A percentile compares a stretch with the other conserved stretches of the same genome.
phyloP scores from a whole-genome alignment of 495 filamentous ascomycete species.

The Symbiotaphrina buchneri region DNA sequence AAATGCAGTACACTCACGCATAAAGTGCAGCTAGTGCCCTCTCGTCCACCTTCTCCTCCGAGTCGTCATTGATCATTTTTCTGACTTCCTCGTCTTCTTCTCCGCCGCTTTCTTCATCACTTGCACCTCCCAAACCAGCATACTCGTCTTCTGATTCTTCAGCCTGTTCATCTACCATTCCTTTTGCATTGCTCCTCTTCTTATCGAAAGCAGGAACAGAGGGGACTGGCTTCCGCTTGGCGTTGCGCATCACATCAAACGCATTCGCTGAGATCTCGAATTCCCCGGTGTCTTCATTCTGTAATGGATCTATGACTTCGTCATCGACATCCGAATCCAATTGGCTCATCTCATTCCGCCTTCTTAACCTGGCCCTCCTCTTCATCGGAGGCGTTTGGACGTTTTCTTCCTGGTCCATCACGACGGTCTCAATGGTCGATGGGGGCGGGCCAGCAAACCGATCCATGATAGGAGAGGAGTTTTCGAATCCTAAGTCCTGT shows the following conservation, averaged over 20 bases:
- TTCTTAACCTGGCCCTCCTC: constrained; percentile 34
- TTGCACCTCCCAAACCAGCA: constrained; percentile 74
- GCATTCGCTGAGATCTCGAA: constrained; percentile 28
- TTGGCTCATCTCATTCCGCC: constrained; percentile 12
- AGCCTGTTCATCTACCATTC: constrained; percentile 79
- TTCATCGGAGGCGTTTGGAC: constrained; percentile 12
- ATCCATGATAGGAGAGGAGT: constrained; percentile 6
- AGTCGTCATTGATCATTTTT: constrained; percentile 76
- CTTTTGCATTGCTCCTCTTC: constrained; percentile 69
- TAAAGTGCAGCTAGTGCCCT: constrained; percentile 64
- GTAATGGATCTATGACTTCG: constrained; percentile 5
- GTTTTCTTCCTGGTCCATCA: constrained; percentile 4
- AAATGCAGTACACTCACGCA: constrained; percentile 37
- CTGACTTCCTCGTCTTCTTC: constrained; percentile 44
- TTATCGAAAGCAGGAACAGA: constrained; percentile 39
- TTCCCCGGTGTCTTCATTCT: constrained; percentile 11
- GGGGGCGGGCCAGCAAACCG: constrained; percentile 4
- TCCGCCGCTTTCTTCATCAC: constrained; percentile 63
- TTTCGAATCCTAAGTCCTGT: constrained; percentile 61
- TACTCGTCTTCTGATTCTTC: constrained; percentile 98
- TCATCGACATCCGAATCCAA: constrained; percentile 18
- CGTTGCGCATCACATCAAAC: constrained; percentile 60
- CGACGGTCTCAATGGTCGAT: constrained; percentile 7
- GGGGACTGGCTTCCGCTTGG: constrained; percentile 29
- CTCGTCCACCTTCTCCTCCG: constrained; percentile 51